Percentiles rank a stretch among this genome's conserved stretches.
Conservation (phyloP, 176 grass and related monocot species). For the Alloteropsis semialata region DNA sequence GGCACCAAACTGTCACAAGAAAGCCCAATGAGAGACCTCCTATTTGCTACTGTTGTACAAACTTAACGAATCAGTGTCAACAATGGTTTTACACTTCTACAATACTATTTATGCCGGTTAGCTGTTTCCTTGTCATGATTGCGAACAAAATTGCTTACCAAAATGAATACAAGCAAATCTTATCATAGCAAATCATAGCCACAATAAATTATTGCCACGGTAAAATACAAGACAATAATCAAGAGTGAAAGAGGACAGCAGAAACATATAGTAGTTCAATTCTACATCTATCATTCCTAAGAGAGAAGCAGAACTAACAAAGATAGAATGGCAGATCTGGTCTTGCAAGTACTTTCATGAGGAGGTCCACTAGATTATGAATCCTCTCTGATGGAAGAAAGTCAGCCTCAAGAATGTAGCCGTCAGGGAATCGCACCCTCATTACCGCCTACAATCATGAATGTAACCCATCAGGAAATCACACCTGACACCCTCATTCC, state of each 20-base stretch:
- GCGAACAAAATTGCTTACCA: not conserved
- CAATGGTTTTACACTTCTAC: not conserved
- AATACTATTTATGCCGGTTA: not conserved
- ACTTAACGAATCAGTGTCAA: constrained; percentile 7
- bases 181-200: not conserved
- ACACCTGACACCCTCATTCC: constrained; percentile 64
- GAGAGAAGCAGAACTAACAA: constrained; percentile 60
- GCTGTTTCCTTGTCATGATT: not conserved
- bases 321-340: constrained; percentile 94
- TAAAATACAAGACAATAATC: constrained; percentile 5
- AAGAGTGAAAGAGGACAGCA: not conserved
- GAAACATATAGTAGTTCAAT: not conserved
- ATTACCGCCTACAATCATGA: constrained; percentile 68
- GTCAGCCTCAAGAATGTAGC: constrained; percentile 87
- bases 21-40: not conserved
- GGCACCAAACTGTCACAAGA: not conserved
- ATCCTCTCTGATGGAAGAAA: constrained; percentile 77
- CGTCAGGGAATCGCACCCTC: constrained; percentile 84
- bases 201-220: not conserved
- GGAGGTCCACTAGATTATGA: constrained; percentile 75
- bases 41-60: not conserved
- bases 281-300: constrained; percentile 4
- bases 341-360: constrained; percentile 80
- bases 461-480: constrained; percentile 81
- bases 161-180: not conserved